Conservation (phyloP, 2,329 filamentous ascomycete genomes). For the Calonectria pteridis region DNA sequence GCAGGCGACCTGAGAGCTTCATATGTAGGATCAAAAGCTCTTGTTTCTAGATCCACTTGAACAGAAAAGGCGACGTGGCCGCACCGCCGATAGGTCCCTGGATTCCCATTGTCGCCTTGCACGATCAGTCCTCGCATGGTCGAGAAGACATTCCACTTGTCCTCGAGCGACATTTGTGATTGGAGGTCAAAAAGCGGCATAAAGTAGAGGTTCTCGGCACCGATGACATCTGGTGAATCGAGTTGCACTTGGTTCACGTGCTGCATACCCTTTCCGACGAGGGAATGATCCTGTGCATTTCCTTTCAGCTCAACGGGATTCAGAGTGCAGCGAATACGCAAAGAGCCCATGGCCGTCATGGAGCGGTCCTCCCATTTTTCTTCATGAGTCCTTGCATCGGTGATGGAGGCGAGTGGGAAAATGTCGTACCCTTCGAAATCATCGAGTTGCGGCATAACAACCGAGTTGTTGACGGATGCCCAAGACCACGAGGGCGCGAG, state of each 20-base stretch:
- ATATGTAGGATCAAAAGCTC: constrained; percentile 5
- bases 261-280: constrained; percentile 18
- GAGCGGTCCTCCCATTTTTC: constrained; percentile 1
- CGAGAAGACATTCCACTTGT: constrained; percentile 18
- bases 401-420: not conserved
- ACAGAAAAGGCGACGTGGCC: constrained; percentile 18
- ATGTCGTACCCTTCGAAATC: constrained; percentile 18
- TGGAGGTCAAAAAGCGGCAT: constrained; percentile 26
- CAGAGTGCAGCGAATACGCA: constrained; percentile 18
- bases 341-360: not conserved
- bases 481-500: constrained; percentile 30
- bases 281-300: not conserved
- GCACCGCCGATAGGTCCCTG: constrained; percentile 20
- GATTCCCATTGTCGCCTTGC: not conserved
- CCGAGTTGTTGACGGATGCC: constrained; percentile 21
- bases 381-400: not conserved
- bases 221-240: constrained; percentile 14
- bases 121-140: constrained; percentile 21
- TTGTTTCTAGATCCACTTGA: not conserved
- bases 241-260: not conserved
- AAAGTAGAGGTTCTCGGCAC: constrained; percentile 12
- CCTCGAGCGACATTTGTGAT: not conserved
- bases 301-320: constrained; percentile 20
- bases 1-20: not conserved
- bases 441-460: constrained; percentile 12